A percentile compares a stretch with the other conserved stretches of the same genome.
These are phyloP conservation scores for Raphanus hybrid DNA, from an alignment of 441 rosid species.

Conservation along the genomic window DNA sequence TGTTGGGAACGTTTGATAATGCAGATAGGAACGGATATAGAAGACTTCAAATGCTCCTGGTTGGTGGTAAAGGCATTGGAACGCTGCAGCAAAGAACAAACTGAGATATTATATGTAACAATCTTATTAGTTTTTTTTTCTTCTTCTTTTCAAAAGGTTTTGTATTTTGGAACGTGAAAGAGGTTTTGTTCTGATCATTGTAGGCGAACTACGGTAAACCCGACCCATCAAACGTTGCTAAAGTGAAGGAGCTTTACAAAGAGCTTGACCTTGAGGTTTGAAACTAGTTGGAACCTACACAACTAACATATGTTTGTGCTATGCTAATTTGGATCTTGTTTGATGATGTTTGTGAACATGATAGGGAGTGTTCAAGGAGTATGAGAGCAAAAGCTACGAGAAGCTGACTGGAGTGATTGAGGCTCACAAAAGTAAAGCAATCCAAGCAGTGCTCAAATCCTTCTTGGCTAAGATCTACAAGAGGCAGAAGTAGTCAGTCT, in stretches of 20 bases:
- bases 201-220: conserved; percentile 90
- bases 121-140: too few relatives aligned
- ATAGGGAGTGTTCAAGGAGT: conserved; percentile 69
- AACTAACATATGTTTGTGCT: conserved; percentile 12
- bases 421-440: conserved; percentile 70
- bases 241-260: conserved; percentile 74
- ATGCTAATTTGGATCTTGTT: conserved; percentile 24
- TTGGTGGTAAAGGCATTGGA: too few relatives aligned
- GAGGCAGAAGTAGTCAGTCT: conserved; percentile 69
- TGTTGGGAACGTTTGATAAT: too few relatives aligned
- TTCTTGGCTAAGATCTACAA: conserved; percentile 90
- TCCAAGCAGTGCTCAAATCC: conserved; percentile 84
- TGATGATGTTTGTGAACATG: conserved; percentile 27
- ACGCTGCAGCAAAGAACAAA: too few relatives aligned
- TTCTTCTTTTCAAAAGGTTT: neutral
- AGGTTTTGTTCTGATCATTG: neutral
- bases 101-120: too few relatives aligned
- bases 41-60: too few relatives aligned
- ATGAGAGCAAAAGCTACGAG: conserved; percentile 79
- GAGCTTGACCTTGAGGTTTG: conserved; percentile 78
- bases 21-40: too few relatives aligned
- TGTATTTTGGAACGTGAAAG: conserved; percentile 24
- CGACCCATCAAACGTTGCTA: conserved; percentile 60
- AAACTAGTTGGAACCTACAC: conserved; percentile 6
- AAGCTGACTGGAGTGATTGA: conserved; percentile 64